Evolutionary conservation across 208 protist genomes (phyloP).

Genomic region (Leishmania major): DNA sequence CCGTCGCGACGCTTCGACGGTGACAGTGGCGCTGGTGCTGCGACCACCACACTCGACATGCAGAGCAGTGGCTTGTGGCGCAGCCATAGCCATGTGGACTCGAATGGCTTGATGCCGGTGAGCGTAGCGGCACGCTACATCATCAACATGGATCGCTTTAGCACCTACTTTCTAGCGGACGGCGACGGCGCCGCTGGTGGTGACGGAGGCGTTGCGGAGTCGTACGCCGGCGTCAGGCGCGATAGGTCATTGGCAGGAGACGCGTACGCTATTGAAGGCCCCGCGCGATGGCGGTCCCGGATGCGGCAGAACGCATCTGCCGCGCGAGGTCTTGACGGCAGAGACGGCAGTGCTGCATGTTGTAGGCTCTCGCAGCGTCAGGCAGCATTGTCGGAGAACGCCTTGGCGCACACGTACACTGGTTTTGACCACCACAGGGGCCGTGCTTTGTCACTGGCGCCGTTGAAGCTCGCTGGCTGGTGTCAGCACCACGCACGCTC

Average conservation of each 20-base stretch:
- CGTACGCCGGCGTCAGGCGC: neutral
- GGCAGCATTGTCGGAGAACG: neutral
- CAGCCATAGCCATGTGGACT: neutral
- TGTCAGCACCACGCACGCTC: slow-evolving; percentile 5
- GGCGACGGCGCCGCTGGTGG: neutral
- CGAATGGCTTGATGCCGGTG: slow-evolving; percentile 1
- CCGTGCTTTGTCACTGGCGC: neutral
- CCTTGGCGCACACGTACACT: neutral
- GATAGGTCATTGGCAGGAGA: neutral
- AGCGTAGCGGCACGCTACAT: slow-evolving; percentile 27
- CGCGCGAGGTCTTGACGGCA: neutral
- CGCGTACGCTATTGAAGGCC: slow-evolving; percentile 26
- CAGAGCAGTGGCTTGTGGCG: neutral
- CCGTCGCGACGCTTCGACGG: neutral
- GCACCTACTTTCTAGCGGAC: slow-evolving; percentile 51
- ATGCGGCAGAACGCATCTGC: slow-evolving; percentile 19
- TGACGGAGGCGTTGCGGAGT: neutral
- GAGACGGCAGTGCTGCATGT: neutral
- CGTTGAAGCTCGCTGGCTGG: neutral
- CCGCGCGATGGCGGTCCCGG: slow-evolving; percentile 29
- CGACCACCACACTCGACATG: neutral
- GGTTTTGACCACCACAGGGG: neutral
- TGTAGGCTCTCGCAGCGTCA: neutral
- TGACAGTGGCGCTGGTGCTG: neutral
- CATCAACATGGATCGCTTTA: slow-evolving; percentile 61